Evolutionary conservation across 139 green algal genomes (phyloP).

Genomic region (Chlorella sp.): DNA sequence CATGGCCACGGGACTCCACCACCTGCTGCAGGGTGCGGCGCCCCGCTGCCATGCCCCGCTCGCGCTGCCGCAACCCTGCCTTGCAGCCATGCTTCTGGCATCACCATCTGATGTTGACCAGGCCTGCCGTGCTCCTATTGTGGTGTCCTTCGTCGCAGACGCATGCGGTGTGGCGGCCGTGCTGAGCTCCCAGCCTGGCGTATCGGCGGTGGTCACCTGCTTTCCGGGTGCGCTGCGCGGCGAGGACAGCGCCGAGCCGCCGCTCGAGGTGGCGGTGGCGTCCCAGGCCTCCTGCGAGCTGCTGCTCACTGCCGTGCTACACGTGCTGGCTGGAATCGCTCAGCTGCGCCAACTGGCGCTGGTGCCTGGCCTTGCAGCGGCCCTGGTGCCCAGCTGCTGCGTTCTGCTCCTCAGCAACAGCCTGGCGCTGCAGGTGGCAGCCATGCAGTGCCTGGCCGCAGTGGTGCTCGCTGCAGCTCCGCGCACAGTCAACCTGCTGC

Average conservation of each 20-base stretch:
- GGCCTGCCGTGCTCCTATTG: no score
- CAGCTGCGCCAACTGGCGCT: slow-evolving; percentile 10
- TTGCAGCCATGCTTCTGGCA: not conserved
- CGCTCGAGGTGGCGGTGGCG: slow-evolving; percentile 21
- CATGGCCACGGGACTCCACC: not conserved
- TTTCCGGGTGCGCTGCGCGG: slow-evolving; percentile 6
- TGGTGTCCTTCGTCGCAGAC: not conserved
- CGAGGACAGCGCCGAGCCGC: slow-evolving; percentile 6
- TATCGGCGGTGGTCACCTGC: slow-evolving; percentile 12
- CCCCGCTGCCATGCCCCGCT: not conserved
- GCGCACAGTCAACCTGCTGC: not conserved
- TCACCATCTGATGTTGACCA: no score
- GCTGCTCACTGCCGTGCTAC: slow-evolving; percentile 22
- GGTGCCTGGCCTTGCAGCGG: not conserved
- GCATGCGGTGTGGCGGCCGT: slow-evolving; percentile 5
- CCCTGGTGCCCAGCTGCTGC: not conserved
- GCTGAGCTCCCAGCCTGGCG: slow-evolving; percentile 24
- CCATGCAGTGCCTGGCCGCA: not conserved
- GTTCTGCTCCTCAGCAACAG: slow-evolving; percentile 14
- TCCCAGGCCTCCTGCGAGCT: not conserved
- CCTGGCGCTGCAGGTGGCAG: not conserved
- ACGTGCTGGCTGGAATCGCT: slow-evolving; percentile 10
- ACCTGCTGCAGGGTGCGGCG: slow-evolving; percentile 17
- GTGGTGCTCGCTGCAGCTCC: not conserved
- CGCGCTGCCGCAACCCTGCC: not conserved